Base-by-base conservation (phyloP, 768 basidiomycete genomes). In the Boletus bicolor region DNA sequence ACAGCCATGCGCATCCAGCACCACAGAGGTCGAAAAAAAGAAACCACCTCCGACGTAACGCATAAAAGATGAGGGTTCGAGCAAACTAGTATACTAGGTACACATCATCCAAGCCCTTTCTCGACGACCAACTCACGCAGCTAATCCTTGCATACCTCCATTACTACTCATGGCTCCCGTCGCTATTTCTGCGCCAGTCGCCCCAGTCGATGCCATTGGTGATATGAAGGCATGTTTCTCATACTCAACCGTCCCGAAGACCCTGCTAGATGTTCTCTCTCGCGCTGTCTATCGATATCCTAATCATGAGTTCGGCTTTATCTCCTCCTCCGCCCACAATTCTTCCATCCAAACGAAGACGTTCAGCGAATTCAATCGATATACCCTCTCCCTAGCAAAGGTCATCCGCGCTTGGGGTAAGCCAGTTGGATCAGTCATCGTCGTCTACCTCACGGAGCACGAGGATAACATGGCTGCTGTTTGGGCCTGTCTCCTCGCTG, bases 381-480 rank as follows among this genome's bases (percentile, higher is more conserved):
- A 49, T 39, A 60, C 49, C 7, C 55, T 52, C 39, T 58, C 61
- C 36, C 55, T 69, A 0, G 67, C 65, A n/a, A 59, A 56, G 14
- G 68, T 63, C 15, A 47, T 67, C 35, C 56, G 56, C 30, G 41
- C 52, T 2, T 67, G 65, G 70, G 59, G 53, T 2, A 70, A 62
- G 36, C 66, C 70, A 24, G 6, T 52, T 0, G 69, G 69, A 0
- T 68, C 69, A 1, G 30, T 70, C n/a, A 10, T 72, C 3, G 58
- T 70, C 9, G 56, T 71, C 0, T 71, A 71, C 47, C 56, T 71
- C 21, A 71, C 69, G 0, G 71, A 71, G 42, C 69, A 71, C 28
- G 69, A 71, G 47, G 71, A 71, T 41, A 71, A 72, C 37, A 71
- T 72, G 69, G 59, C 57, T 3, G 70, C 69, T 4, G 54, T 71